Conservation (phyloP, 495 filamentous ascomycete genomes). For the Lepidopterella palustris region DNA sequence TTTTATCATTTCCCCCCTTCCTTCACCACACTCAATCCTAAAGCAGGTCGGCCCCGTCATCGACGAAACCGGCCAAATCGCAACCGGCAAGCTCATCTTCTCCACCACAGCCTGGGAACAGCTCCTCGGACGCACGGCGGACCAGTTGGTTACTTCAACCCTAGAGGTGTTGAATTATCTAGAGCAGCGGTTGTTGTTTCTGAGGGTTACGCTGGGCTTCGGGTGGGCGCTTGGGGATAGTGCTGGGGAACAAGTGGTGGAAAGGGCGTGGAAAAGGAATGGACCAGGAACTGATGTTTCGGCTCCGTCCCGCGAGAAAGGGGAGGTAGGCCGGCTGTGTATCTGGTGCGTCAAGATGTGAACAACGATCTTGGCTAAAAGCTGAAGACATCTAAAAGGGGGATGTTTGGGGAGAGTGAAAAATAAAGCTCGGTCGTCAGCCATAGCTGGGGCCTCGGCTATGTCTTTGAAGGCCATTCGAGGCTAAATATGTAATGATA, state of each 20-base stretch:
- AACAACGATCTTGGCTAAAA: too few species aligned
- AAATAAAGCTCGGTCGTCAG: too few species aligned
- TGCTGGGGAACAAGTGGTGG: not conserved
- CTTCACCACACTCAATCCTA: not conserved
- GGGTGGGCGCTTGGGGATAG: constrained; percentile 40
- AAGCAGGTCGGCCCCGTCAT: constrained; percentile 42
- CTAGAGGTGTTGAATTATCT: constrained; percentile 39
- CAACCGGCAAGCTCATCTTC: constrained; percentile 47
- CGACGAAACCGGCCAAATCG: constrained; percentile 51
- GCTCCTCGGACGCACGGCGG: constrained; percentile 41
- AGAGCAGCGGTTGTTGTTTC: constrained; percentile 45
- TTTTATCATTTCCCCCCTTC: not conserved
- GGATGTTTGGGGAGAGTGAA: too few species aligned
- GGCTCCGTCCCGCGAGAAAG: too few species aligned
- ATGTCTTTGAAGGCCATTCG: too few species aligned
- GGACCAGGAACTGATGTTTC: not conserved
- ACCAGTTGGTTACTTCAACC: constrained; percentile 30
- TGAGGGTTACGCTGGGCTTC: constrained; percentile 49
- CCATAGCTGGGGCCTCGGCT: too few species aligned
- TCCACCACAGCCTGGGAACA: constrained; percentile 47
- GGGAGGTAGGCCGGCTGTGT: constrained; percentile 42
- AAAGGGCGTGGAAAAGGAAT: not conserved
- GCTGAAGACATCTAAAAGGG: too few species aligned
- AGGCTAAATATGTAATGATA: too few species aligned
- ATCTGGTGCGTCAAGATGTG: constrained; percentile 45